These are phyloP conservation scores for Rhodotorula diobovata DNA, from an alignment of 768 basidiomycete species.

Conservation along the genomic window DNA sequence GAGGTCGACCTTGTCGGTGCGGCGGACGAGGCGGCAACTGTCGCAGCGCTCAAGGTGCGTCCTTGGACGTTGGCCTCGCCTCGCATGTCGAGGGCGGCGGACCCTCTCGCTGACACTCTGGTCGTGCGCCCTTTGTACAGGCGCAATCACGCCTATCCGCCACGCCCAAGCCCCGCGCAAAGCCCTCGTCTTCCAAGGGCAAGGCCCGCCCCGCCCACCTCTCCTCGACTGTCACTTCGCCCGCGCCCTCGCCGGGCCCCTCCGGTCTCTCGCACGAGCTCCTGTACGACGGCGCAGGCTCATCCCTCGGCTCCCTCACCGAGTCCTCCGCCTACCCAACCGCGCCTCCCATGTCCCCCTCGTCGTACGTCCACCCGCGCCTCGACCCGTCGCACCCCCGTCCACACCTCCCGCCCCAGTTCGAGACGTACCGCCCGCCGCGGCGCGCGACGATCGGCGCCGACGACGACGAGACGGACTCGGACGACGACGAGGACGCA, in stretches of 20 bases:
- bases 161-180: neutral
- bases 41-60: neutral
- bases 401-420: neutral
- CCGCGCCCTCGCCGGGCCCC: constrained; percentile 25
- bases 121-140: neutral
- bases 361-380: neutral
- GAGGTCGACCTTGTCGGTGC: constrained; percentile 8
- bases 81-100: too few relatives aligned
- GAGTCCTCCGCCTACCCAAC: neutral
- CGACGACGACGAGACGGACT: constrained; percentile 1
- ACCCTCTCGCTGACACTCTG: too few relatives aligned
- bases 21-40: neutral
- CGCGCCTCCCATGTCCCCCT: neutral
- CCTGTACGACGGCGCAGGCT: neutral
- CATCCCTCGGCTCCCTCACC: neutral
- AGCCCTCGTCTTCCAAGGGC: neutral
- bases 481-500: constrained; percentile 23
- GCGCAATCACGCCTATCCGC: neutral
- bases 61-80: neutral
- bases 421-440: constrained; percentile 10
- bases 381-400: neutral
- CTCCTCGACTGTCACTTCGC: constrained; percentile 2
- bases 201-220: constrained; percentile 1
- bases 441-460: neutral
- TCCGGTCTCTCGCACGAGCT: constrained; percentile 27